Evolutionary conservation across 768 basidiomycete species (phyloP), one percentile per base, ranked within the genome.

Genomic region (Ramaria sp.): DNA sequence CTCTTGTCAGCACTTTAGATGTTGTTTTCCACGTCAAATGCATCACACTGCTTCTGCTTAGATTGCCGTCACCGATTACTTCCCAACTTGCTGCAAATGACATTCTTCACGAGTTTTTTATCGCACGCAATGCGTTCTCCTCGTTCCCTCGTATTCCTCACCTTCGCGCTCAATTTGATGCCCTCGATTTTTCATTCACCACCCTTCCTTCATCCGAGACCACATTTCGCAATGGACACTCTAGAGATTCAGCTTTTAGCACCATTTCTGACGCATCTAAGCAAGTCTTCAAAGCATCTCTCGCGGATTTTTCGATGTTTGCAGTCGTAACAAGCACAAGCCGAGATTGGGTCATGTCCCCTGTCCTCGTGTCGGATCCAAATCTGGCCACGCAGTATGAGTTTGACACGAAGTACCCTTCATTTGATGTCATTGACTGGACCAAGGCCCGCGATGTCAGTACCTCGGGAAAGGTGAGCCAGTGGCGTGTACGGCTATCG

Each of bases 341-440:
- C 5, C 27, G 12, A 47, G 37, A 22, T 20, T 44, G 22, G 27
- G 4, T 32, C 1, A n/a, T 37, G 28, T 45, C 42, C 28, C 41
- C 53, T n/a, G 44, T 55, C 18, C 43, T 95, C 16, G 76, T 92
- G 47, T 82, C 81, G 9, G 92, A 94, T 61, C 74, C 73, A n/a
- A 67, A 78, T 58, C 76, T 94, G 16, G 63, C 71, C 13, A 67
- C 66, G 5, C 85, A 87, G 57, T 85, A 86, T 65, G 59, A 32
- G 2, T 15, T 13, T 16, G 32, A 52, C 15, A 32, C 47, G 5
- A 36, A 27, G 20, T 67, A 84, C 44, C 85, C 87, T 1, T 65
- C 64, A 12, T 82, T 90, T 57, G 75, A 77, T 10, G 61, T 81
- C 5, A 59, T 73, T 8, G 79, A 88, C 59, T 87, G 85, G 86